These are phyloP conservation scores for Suhomyces chickasaworum DNA, from an alignment of 1,139 yeast genomes.

Conservation along the genomic window DNA sequence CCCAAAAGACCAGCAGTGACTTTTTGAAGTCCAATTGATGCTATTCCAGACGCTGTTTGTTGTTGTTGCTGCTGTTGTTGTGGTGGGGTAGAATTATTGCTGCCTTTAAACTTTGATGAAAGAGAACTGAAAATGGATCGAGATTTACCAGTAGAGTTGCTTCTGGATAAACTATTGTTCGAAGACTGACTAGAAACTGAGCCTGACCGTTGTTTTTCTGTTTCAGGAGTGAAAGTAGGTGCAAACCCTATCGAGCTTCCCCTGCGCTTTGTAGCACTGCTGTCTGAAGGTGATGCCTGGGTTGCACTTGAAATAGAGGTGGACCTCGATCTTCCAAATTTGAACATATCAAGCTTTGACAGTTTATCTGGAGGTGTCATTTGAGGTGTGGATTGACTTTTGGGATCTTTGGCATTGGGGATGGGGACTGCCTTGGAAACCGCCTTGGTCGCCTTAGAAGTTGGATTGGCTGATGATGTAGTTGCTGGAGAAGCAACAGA, in stretches of 20 bases:
- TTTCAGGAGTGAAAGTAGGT: not conserved
- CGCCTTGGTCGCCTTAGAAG: not conserved
- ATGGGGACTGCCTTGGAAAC: not conserved
- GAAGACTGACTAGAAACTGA: constrained; percentile 12
- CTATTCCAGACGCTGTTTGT: not conserved
- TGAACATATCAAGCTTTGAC: constrained; percentile 29
- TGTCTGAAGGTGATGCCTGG: constrained; percentile 1
- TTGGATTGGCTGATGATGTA: not conserved
- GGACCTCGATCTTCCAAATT: constrained; percentile 35
- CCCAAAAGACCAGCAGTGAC: constrained; percentile 5
- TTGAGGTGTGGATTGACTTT: constrained; percentile 4
- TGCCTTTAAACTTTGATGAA: constrained; percentile 55
- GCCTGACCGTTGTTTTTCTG: not conserved
- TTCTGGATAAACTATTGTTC: constrained; percentile 25
- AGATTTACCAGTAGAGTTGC: constrained; percentile 32
- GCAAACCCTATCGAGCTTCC: constrained; percentile 19
- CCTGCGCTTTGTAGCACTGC: constrained; percentile 15
- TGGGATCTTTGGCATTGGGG: constrained; percentile 4
- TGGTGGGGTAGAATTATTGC: constrained; percentile 1
- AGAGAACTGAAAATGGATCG: constrained; percentile 53
- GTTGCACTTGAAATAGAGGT: constrained; percentile 21
- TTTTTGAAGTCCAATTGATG: constrained; percentile 4
- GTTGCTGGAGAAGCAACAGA: not conserved
- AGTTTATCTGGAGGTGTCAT: constrained; percentile 14
- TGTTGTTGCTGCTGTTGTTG: constrained; percentile 9